Percentiles rank a stretch among this genome's conserved stretches.
phyloP scores from a whole-genome alignment of 2,329 filamentous ascomycete species.

The Ophiostoma quercus region DNA sequence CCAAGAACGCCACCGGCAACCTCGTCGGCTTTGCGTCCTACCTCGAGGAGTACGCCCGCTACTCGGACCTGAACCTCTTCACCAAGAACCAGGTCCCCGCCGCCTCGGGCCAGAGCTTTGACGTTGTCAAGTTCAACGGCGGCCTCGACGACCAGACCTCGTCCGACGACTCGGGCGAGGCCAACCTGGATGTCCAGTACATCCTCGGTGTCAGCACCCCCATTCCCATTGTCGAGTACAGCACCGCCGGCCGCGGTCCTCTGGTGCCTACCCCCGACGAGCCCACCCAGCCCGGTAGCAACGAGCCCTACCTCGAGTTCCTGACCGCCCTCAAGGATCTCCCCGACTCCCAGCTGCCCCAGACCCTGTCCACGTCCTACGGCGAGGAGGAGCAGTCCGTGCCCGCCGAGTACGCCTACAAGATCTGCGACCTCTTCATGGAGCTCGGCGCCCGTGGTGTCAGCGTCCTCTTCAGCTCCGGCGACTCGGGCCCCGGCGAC shows the following conservation, averaged over 20 bases:
- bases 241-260: slow-evolving; percentile 55
- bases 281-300: slow-evolving; percentile 47
- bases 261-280: slow-evolving; percentile 48
- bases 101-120: slow-evolving; percentile 49
- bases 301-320: slow-evolving; percentile 64
- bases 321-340: slow-evolving; percentile 54
- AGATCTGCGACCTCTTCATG: slow-evolving; percentile 59
- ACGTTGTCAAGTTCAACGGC: slow-evolving; percentile 50
- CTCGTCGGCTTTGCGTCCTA: slow-evolving; percentile 40
- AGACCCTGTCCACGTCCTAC: slow-evolving; percentile 61
- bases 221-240: slow-evolving; percentile 53
- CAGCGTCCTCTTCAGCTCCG: slow-evolving; percentile 55
- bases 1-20: slow-evolving; percentile 29
- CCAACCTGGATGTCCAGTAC: slow-evolving; percentile 60
- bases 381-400: slow-evolving; percentile 63
- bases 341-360: slow-evolving; percentile 48
- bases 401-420: slow-evolving; percentile 54
- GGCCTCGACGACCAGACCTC: slow-evolving; percentile 48
- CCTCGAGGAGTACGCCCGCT: slow-evolving; percentile 45
- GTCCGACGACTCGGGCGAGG: slow-evolving; percentile 42
- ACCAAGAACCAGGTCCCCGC: slow-evolving; percentile 48
- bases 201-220: slow-evolving; percentile 51
- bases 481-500: slow-evolving; percentile 58
- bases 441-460: slow-evolving; percentile 64
- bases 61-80: slow-evolving; percentile 48